Evolutionary conservation across 768 basidiomycete species (phyloP).

Genomic region (Lactifluus piperatus): DNA sequence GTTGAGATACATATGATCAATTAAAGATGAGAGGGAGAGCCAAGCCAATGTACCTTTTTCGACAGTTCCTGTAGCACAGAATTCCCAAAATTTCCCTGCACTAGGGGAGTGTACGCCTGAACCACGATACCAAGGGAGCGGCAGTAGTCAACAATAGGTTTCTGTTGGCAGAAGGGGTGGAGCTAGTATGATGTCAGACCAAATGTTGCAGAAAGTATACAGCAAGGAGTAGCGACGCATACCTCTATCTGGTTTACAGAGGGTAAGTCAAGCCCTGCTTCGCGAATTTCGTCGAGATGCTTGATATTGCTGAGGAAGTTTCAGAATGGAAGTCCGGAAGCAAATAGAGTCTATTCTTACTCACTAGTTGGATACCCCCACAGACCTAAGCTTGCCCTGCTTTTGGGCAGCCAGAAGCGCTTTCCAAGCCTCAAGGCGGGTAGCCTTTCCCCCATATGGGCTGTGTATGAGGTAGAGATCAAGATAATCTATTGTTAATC

Average conservation of each 20-base stretch:
- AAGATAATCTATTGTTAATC: constrained; percentile 39
- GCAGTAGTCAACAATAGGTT: constrained; percentile 40
- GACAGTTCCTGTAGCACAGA: constrained; percentile 46
- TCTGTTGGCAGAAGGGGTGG: constrained; percentile 57
- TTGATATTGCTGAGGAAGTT: constrained; percentile 44
- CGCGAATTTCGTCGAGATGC: constrained; percentile 67
- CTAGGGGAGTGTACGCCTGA: constrained; percentile 71
- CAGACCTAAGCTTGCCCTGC: constrained; percentile 56
- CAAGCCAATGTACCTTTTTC: constrained; percentile 39
- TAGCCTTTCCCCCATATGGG: constrained; percentile 51
- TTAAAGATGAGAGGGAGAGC: not conserved
- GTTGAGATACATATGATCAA: not conserved
- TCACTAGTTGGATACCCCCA: constrained; percentile 85
- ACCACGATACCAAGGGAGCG: constrained; percentile 45
- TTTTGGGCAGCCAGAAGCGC: constrained; percentile 55
- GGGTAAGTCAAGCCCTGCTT: constrained; percentile 54
- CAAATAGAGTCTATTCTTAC: constrained; percentile 21
- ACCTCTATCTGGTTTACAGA: constrained; percentile 81
- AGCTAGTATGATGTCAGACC: constrained; percentile 38
- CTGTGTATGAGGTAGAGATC: constrained; percentile 79
- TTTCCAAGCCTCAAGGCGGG: constrained; percentile 62
- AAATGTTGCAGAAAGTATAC: not conserved
- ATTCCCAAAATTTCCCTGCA: constrained; percentile 41
- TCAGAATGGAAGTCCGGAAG: not conserved
- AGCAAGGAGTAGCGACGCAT: not conserved